phyloP scores from a whole-genome alignment of 192 early-diverging fungal species.

The Coemansia sp. region DNA sequence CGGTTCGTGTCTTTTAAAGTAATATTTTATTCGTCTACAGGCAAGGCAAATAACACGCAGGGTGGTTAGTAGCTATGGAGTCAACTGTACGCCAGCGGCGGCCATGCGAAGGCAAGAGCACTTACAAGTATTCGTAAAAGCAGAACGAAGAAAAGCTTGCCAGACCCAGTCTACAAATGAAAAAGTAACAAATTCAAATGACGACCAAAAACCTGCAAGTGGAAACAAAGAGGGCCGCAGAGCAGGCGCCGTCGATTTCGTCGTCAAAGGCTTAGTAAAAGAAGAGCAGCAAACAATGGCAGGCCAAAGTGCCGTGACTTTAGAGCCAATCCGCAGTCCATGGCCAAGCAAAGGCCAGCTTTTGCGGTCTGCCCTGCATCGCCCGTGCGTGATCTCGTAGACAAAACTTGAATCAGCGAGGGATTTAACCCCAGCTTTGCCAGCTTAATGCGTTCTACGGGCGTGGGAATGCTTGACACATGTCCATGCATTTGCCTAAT shows the following conservation, averaged over 20 bases:
- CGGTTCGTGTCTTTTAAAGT: not conserved
- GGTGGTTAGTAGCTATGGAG: not conserved
- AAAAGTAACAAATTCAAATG: conserved; percentile 1
- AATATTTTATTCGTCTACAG: not conserved
- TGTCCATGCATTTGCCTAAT: not conserved
- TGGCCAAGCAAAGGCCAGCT: too few species aligned
- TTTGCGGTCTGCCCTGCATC: too few species aligned
- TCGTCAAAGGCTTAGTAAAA: too few species aligned
- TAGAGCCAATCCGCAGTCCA: too few species aligned
- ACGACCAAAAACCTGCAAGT: not conserved
- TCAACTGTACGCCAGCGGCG: not conserved
- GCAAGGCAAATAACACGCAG: not conserved
- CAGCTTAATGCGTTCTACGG: too few species aligned
- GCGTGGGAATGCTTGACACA: too few species aligned
- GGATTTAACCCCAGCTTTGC: too few species aligned
- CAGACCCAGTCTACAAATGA: conserved; percentile 1
- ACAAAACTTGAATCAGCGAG: too few species aligned
- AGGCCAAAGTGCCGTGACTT: not conserved
- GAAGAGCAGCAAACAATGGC: not conserved
- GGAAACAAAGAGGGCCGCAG: too few species aligned
- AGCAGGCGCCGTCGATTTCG: too few species aligned
- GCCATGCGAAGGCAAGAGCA: not conserved
- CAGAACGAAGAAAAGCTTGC: not conserved
- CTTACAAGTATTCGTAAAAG: not conserved
- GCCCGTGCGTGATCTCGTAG: too few species aligned